phyloP scores from a whole-genome alignment of 176 grass and related monocot species.

The Phoenix roebelenii region DNA sequence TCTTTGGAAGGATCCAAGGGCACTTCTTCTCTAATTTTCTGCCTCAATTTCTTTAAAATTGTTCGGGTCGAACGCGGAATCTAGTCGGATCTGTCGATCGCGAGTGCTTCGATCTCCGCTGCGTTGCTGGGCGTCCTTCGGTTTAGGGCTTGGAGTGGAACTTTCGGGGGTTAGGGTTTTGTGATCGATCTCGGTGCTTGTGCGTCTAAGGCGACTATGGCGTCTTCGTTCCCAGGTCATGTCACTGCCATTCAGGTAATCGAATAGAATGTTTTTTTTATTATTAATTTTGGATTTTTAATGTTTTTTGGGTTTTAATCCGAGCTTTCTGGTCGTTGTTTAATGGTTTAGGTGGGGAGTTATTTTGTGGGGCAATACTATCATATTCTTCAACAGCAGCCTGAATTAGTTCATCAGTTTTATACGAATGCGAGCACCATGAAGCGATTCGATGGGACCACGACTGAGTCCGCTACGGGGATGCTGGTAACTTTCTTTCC shows the following conservation, averaged over 20 bases:
- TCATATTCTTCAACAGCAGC: conserved; percentile 40
- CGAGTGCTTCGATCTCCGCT: too few relatives aligned
- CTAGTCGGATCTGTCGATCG: too few relatives aligned
- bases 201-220: too few relatives aligned
- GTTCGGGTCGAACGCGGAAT: too few relatives aligned
- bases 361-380: conserved; percentile 51
- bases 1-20: too few relatives aligned
- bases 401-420: conserved; percentile 39
- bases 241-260: conserved; percentile 38
- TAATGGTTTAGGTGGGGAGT: conserved; percentile 35
- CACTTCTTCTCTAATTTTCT: too few relatives aligned
- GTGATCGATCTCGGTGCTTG: too few relatives aligned
- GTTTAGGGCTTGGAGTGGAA: too few relatives aligned
- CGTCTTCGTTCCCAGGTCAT: conserved; percentile 12
- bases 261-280: background rate
- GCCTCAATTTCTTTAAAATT: too few relatives aligned
- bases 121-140: too few relatives aligned
- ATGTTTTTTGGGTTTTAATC: background rate
- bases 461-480: conserved; percentile 27
- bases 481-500: conserved; percentile 17
- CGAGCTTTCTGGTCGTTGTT: conserved; percentile 5
- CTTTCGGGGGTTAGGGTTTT: too few relatives aligned
- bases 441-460: conserved; percentile 35
- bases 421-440: conserved; percentile 40
- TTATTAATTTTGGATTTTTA: background rate